phyloP scores from a whole-genome alignment of 116 monocot genomes.

The Posidonia oceanica region DNA sequence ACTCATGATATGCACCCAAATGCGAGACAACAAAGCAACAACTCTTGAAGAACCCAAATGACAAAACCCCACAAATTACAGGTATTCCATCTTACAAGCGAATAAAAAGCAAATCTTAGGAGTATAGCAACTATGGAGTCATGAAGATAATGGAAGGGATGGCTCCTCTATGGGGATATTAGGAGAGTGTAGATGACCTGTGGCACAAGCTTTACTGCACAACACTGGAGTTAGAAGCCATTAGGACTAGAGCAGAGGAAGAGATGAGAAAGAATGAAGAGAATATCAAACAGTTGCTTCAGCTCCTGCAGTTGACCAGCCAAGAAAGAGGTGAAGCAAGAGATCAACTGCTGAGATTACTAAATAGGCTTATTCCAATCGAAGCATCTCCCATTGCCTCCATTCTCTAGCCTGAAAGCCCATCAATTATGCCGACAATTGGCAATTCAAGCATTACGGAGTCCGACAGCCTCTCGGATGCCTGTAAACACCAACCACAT shows the following conservation, averaged over 20 bases:
- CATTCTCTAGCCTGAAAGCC: slow-evolving; percentile 12
- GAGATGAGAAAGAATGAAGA: slow-evolving; percentile 39
- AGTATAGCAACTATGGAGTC: too few relatives aligned
- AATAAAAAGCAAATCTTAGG: too few relatives aligned
- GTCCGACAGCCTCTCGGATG: slow-evolving; percentile 34
- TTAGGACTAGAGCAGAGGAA: slow-evolving; percentile 26
- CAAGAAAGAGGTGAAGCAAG: slow-evolving; percentile 59
- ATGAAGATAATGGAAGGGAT: too few relatives aligned
- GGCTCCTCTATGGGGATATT: too few relatives aligned
- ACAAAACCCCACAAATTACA: too few relatives aligned
- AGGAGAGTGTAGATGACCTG: slow-evolving; percentile 27
- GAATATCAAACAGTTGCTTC: slow-evolving; percentile 23
- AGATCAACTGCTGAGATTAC: slow-evolving; percentile 29
- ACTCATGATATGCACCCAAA: too few relatives aligned
- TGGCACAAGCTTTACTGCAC: slow-evolving; percentile 30
- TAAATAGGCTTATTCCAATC: slow-evolving; percentile 9
- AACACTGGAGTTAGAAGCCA: slow-evolving; percentile 29
- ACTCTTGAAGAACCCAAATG: too few relatives aligned
- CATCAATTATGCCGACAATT: slow-evolving; percentile 6
- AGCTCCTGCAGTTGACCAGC: slow-evolving; percentile 20
- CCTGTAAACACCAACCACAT: slow-evolving; percentile 15
- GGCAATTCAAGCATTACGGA: slow-evolving; percentile 31
- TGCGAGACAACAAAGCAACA: too few relatives aligned
- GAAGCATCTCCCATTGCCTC: background rate
- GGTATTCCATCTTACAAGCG: too few relatives aligned